Base-by-base conservation (phyloP, 2,329 filamentous ascomycete species). In the Beauveria scarabaeidicola region DNA sequence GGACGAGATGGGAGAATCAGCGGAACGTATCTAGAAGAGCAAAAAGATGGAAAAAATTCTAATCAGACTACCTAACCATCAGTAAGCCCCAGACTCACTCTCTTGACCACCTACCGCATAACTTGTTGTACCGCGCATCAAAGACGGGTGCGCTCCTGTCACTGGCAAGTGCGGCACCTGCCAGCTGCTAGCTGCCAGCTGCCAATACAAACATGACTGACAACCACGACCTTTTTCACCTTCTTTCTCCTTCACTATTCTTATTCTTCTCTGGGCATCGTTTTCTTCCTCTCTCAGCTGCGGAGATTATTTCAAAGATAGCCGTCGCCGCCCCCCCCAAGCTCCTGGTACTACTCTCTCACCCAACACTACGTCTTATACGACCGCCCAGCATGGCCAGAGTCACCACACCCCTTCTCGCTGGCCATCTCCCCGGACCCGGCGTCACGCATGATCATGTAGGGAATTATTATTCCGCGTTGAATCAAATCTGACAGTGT, bases 401-500 rank as follows among this genome's bases (percentile, higher is more conserved):
- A 71, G 72, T 72, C 38, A 69, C 69, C 2, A 68, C 70, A 19
- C 73, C 73, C 41, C 69, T 74, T 40, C 73, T 75, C 43, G 60
- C 64, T 8, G 66, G 65, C 48, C 66, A 68, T 40, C 66, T 72
- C n/a, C 69, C 72, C 19, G 67, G 69, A 13, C 66, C 67, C n/a
- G 67, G 67, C 32, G 61, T 66, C n/a, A 61, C 73, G 64, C 70
- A 71, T 55, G 73, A 74, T 48, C 73, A 74, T 64, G 73, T 73
- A 52, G 66, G 69, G 59, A 13, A 27, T 11, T n/a, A 1, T 46
- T 23, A 1, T 32, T 2, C 17, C 1, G 11, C 10, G 5, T n/a
- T 8, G 10, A 44, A 50, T 27, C 5, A 6, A 19, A 29, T 8
- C 54, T 52, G 55, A 57, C 55, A 27, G 10, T 25, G 4, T 47